Evolutionary conservation across 2,329 filamentous ascomycete species (phyloP), one percentile per base, ranked within the genome.

Genomic region (Fusarium pseudonygamai): DNA sequence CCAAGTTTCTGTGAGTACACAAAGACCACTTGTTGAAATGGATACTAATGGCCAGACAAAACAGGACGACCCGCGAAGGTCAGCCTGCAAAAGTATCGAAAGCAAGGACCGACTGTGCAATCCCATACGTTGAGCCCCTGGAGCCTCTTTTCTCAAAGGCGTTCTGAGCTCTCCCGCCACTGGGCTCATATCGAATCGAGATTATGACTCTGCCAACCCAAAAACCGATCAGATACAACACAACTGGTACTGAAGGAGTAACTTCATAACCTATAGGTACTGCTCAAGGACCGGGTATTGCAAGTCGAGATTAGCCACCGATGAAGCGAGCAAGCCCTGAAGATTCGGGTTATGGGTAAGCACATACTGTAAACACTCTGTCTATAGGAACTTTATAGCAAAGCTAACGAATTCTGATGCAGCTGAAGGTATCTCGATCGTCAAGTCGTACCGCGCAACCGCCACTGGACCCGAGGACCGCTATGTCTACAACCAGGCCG

Each of bases 261-360:
- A 2, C 12, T 20, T 7, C n/a, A 15, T 0, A 3, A 20, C 10
- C n/a, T 20, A 12, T 1, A 26, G 0, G 1, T 8, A 0, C 11
- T 2, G 20, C 18, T 39, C 20, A 10, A 18, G 14, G 4, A 37
- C 22, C 4, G 11, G 20, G 7, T n/a, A 16, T 18, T 14, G 15
- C 5, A 10, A 13, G 16, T 22, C 5, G 4, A 7, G 18, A 22
- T n/a, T 14, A 16, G 24, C 34, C 20, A 40, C 13, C 20, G 7
- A 18, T 4, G 24, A 6, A 16, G 24, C 3, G 7, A 53, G 24
- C 4, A 39, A 13, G 6, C 10, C 5, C 20, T 9, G 14, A 13
- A 28, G 16, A 18, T 20, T 0, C 16, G 24, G 20, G 3, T 0
- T 20, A 12, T 24, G 12, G 16, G 8, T 34, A 24, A 18, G 22